These are phyloP conservation scores for Metschnikowia noctiluminum DNA, from an alignment of 805 yeast genomes.

Conservation along the genomic window DNA sequence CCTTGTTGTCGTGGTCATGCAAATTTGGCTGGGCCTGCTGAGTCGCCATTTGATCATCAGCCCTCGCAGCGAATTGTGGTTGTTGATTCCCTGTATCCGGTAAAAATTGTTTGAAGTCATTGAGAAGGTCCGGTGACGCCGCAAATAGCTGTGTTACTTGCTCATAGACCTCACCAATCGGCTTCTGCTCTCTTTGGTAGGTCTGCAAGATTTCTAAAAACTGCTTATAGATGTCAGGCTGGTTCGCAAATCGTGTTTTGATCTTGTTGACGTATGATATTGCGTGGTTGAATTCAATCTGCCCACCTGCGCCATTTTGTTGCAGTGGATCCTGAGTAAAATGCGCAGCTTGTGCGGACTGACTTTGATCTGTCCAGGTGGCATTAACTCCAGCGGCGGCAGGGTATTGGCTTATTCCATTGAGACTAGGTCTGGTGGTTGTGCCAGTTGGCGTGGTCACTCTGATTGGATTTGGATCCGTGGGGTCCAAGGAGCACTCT, in stretches of 20 bases:
- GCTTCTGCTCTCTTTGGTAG: constrained; percentile 93
- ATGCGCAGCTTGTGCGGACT: constrained; percentile 3
- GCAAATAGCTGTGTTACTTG: constrained; percentile 87
- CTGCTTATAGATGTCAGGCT: constrained; percentile 93
- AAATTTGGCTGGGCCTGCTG: constrained; percentile 19
- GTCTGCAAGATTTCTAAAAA: constrained; percentile 94
- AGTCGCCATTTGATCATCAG: constrained; percentile 21
- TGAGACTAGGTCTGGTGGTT: constrained; percentile 56
- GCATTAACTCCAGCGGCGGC: constrained; percentile 7
- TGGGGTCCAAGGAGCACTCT: constrained; percentile 84
- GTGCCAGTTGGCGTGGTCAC: constrained; percentile 96
- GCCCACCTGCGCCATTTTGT: constrained; percentile 42
- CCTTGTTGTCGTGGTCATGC: constrained; percentile 13
- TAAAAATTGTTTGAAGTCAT: constrained; percentile 91
- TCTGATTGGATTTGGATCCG: constrained; percentile 87
- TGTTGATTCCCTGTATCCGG: constrained; percentile 68
- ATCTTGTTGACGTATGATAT: constrained; percentile 94
- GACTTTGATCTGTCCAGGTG: constrained; percentile 8
- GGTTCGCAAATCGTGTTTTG: constrained; percentile 86
- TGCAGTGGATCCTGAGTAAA: constrained; percentile 7
- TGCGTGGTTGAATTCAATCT: constrained; percentile 96
- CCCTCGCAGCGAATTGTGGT: constrained; percentile 21
- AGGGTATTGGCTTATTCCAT: constrained; percentile 7
- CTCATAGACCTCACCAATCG: constrained; percentile 91
- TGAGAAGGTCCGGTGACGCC: constrained; percentile 90